Conservation (phyloP, 441 rosid genomes). For the Monsonia emarginata region DNA sequence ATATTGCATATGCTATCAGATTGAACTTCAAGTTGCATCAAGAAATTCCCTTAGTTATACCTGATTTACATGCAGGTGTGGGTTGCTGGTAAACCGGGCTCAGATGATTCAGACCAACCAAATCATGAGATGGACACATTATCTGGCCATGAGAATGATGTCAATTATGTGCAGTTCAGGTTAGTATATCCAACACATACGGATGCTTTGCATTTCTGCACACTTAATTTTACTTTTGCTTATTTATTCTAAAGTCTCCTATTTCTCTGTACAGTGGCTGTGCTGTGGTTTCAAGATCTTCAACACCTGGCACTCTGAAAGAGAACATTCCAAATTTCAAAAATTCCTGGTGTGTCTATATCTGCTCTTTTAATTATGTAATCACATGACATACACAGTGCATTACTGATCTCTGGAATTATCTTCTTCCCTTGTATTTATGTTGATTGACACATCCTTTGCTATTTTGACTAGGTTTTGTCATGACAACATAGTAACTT, state of each 20-base stretch:
- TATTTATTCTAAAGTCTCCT: constrained; percentile 4
- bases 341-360: constrained; percentile 66
- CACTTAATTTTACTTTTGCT: constrained; percentile 1
- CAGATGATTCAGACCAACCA: constrained; percentile 65
- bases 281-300: constrained; percentile 69
- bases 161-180: constrained; percentile 98
- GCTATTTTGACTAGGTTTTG: constrained; percentile 55
- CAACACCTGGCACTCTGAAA: constrained; percentile 52
- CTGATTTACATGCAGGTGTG: constrained; percentile 58
- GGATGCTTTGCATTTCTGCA: not conserved
- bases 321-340: constrained; percentile 77
- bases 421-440: constrained; percentile 16
- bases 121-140: constrained; percentile 88
- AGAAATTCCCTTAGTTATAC: constrained; percentile 8
- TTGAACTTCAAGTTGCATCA: constrained; percentile 13
- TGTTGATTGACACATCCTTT: constrained; percentile 10
- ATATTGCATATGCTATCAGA: constrained; percentile 1
- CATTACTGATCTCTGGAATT: constrained; percentile 10
- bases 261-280: constrained; percentile 67
- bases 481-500: constrained; percentile 91
- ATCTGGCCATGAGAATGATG: constrained; percentile 95
- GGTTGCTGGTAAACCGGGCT: constrained; percentile 66
- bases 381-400: not conserved
- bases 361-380: constrained; percentile 3
- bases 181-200: constrained; percentile 20